Percentiles rank a stretch among this genome's conserved stretches.
Conservation (phyloP, 2,329 filamentous ascomycete species). For the Ascocoryne sarcoides region DNA sequence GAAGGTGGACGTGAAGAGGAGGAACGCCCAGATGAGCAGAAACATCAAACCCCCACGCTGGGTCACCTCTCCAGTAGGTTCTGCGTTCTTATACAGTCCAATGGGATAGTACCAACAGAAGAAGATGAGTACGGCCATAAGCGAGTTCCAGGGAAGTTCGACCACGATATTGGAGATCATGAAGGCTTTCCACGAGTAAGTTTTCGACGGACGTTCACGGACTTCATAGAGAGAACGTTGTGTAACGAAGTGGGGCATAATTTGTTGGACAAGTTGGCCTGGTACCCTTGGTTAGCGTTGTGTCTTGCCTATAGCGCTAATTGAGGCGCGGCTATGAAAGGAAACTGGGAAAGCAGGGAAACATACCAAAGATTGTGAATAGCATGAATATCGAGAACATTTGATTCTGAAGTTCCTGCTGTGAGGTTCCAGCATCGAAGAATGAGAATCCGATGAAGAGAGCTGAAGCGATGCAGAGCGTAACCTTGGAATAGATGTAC, state of each 20-base stretch:
- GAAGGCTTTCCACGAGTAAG: constrained; percentile 63
- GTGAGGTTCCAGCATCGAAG: constrained; percentile 48
- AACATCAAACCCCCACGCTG: constrained; percentile 74
- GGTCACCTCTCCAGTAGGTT: constrained; percentile 47
- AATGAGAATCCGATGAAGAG: constrained; percentile 63
- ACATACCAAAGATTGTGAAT: constrained; percentile 56
- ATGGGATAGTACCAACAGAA: constrained; percentile 82
- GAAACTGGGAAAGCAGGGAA: background rate
- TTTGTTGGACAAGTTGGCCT: constrained; percentile 66
- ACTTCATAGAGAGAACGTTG: constrained; percentile 49
- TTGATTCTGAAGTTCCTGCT: constrained; percentile 58
- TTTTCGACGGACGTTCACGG: constrained; percentile 68
- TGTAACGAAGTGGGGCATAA: constrained; percentile 61
- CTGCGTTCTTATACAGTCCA: constrained; percentile 64
- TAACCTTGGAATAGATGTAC: constrained; percentile 35
- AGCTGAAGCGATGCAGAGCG: constrained; percentile 30
- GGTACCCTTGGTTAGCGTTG: too few relatives aligned
- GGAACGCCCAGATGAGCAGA: constrained; percentile 64
- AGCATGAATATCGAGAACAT: constrained; percentile 73
- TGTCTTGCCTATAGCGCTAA: too few relatives aligned
- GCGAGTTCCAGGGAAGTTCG: constrained; percentile 71
- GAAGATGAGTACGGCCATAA: constrained; percentile 70
- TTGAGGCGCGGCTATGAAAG: too few relatives aligned
- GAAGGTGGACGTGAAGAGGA: constrained; percentile 76
- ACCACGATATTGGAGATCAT: constrained; percentile 68